Evolutionary conservation across 257 asterid genomes (phyloP), one percentile per base, ranked within the genome.

Genomic region (Petunia axillaris): DNA sequence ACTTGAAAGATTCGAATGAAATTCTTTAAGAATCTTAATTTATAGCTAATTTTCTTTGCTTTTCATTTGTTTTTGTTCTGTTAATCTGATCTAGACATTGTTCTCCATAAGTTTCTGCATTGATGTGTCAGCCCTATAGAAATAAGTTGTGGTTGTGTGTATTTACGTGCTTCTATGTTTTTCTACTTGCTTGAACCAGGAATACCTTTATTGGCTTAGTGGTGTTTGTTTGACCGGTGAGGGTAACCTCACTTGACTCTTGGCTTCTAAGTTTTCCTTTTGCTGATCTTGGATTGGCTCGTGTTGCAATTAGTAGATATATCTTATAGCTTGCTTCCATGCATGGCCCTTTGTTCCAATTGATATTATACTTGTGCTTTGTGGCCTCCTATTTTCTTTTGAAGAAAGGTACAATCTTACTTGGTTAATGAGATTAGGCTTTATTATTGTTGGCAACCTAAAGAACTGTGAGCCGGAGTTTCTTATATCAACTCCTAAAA

Each of bases 401-500:
- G 44, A 66, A 3, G 36, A 52, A 43, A 38, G 25, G 41, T 37
- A 6, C 40, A 4, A 5, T 8, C 48, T 57, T 25, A 15, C 52
- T 13, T 38, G 8, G 48, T 16, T 16, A 35, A 63, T 58, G 25
- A 39, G 8, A 16, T 70, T 80, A 25, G 65, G 43, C 70, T 81
- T 80, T 76, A 25, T 25, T 25, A 25, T 50, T 71, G 62, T 43
- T 81, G 82, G 78, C 89, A 94, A 97, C 80, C 85, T 94, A 76
- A 89, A 83, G 88, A 90, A 84, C 64, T 84, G 84, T 75, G 97
- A 93, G 68, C 98, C 98, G 0, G 98, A 94, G 88, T 89, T 93
- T 84, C 75, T 94, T 48, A 77, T 94, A 80, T 88, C 97, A 83
- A 94, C 98, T 11, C 93, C 98, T 0, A 91, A 85, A 75, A 91